Conservation (phyloP, 2,329 filamentous ascomycete species). For the Alternaria tenuissima region DNA sequence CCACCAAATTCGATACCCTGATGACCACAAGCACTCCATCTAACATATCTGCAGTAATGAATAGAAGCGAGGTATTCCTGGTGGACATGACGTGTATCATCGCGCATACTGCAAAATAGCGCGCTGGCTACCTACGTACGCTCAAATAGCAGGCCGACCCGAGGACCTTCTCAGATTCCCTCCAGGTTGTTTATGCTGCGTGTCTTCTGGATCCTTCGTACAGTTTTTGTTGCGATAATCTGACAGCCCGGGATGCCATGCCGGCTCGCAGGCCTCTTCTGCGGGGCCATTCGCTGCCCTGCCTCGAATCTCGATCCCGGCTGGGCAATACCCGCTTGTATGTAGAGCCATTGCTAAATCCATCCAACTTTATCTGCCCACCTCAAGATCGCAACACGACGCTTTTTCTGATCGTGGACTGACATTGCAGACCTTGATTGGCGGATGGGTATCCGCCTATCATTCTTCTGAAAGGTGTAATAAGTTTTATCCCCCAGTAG, state of each 20-base stretch:
- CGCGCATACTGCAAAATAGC: conserved; percentile 3
- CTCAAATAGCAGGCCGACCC: neutral
- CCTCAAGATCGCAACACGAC: neutral
- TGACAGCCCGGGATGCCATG: conserved; percentile 1
- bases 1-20: neutral
- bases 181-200: neutral
- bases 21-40: neutral
- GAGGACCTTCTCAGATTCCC: neutral
- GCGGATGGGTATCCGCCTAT: conserved; percentile 2
- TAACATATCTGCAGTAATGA: neutral
- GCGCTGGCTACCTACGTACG: neutral
- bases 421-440: neutral
- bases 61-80: neutral
- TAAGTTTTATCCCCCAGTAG: neutral
- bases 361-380: neutral
- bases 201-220: neutral
- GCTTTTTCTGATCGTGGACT: neutral
- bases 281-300: conserved; percentile 2
- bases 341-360: neutral
- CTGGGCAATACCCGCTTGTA: conserved; percentile 1
- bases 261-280: neutral
- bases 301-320: conserved; percentile 9
- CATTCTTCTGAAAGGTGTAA: neutral
- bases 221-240: neutral
- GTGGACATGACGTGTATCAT: neutral